Evolutionary conservation across 2,329 filamentous ascomycete genomes (phyloP), one percentile per base, ranked within the genome.

Genomic region (Colletotrichum brevisporum): DNA sequence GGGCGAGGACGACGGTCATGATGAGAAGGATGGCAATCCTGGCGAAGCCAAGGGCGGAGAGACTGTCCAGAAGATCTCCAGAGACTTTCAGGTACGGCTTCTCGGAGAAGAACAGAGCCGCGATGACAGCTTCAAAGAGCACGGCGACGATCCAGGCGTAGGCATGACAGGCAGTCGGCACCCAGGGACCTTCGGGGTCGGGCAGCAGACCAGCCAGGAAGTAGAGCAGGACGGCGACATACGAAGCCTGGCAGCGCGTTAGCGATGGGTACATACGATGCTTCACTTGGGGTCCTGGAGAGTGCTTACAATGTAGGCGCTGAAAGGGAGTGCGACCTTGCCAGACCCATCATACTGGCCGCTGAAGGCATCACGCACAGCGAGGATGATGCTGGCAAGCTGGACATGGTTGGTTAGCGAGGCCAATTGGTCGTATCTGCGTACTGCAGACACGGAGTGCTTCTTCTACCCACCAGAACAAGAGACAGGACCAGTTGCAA

Each of bases 151-250:
- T 72, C 82, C 82, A 83, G 2, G 81, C 80, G 54, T 74, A 75
- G 63, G 76, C 74, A 47, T 83, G 81, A 21, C 82, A 72, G 18
- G 75, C 69, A 10, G 74, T 75, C 1, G 82, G 82, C 5, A 78
- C 77, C 82, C 82, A 84, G 6, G 82, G 82, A 1, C 82, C 82
- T 70, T 83, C 82, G 1, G 82, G 82, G 47, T 84, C 80, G 3
- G 82, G 82, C 6, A 84, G 75, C 57, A 84, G 72, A 3, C 82
- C 82, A 24, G 79, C 79, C 4, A 83, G 67, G 53, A 81, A 83
- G 69, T 82, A 84, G 4, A 84, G 77, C 5, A 83, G 51, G 4
- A 82, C 81, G 8, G 76, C 81, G 15, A 81, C 79, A 56, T 82
- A 76, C 3, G 82, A 81, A 6, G 82, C 79, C 80, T 77, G 56